Conservation (phyloP, 78 protist species). For the Guillardia theta region DNA sequence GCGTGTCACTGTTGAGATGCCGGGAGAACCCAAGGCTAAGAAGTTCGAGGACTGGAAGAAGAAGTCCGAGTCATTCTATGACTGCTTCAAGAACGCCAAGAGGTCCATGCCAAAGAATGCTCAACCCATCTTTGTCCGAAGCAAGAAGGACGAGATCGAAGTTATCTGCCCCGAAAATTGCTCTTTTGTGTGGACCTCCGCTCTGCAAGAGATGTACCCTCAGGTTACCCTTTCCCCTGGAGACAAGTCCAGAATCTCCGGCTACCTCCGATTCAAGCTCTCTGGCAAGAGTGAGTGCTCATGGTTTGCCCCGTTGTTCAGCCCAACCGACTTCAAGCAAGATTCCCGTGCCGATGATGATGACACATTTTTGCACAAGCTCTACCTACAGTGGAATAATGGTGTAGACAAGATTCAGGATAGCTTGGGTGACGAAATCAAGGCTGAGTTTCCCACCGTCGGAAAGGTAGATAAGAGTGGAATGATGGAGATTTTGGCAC, state of each 20-base stretch:
- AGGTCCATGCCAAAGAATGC: not conserved
- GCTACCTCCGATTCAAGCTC: not conserved
- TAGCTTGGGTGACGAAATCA: not conserved
- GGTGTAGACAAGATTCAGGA: not conserved
- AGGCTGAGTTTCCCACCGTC: not conserved
- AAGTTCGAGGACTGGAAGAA: constrained; percentile 14
- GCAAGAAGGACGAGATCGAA: constrained; percentile 31
- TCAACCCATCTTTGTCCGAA: not conserved
- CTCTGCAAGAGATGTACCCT: not conserved
- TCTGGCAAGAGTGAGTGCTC: constrained; percentile 2
- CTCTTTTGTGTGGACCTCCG: not conserved
- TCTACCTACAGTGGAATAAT: not conserved
- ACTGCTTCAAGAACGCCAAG: not conserved
- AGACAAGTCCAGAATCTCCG: not conserved
- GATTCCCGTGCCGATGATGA: not conserved
- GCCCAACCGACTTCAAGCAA: not conserved
- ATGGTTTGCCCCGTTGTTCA: not conserved
- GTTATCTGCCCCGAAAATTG: not conserved
- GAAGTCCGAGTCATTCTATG: not conserved
- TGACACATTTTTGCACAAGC: not conserved
- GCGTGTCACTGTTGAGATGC: constrained; percentile 14
- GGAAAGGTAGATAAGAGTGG: not conserved
- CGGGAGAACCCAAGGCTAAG: constrained; percentile 6
- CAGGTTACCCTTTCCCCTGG: not conserved
- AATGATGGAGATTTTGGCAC: not conserved